A percentile compares a stretch with the other conserved stretches of the same genome.
Conservation (phyloP, 1,284 basidiomycete species). For the Mycena citricolor region DNA sequence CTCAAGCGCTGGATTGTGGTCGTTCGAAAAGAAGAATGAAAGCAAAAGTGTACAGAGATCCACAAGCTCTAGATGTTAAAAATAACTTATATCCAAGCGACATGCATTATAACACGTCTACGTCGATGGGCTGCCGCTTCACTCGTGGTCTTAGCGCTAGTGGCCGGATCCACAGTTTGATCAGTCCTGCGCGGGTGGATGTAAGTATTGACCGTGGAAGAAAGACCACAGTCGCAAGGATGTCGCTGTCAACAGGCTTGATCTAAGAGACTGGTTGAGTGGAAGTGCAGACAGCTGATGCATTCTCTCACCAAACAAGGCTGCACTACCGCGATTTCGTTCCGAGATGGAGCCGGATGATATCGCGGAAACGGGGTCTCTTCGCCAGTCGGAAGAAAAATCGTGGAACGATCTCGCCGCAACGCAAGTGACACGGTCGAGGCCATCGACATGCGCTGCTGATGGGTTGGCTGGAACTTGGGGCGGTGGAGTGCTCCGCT, state of each 20-base stretch:
- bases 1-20: conserved; percentile 37
- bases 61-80: too few relatives aligned
- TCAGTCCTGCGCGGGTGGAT: conserved; percentile 66
- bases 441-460: conserved; percentile 71
- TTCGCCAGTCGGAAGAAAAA: conserved; percentile 49
- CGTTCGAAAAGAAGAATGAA: conserved; percentile 30
- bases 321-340: conserved; percentile 88
- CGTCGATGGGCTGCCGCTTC: conserved; percentile 25
- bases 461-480: conserved; percentile 65
- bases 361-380: conserved; percentile 53
- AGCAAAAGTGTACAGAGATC: too few relatives aligned
- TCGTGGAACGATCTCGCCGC: conserved; percentile 56
- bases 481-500: conserved; percentile 75
- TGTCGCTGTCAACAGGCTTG: conserved; percentile 76
- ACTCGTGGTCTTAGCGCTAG: conserved; percentile 43
- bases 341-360: conserved; percentile 85
- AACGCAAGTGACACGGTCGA: conserved; percentile 71
- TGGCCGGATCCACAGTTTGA: conserved; percentile 85
- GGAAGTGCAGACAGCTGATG: background rate
- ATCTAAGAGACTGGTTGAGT: conserved; percentile 46
- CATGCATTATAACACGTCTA: conserved; percentile 15
- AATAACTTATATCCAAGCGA: background rate
- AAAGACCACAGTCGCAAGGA: conserved; percentile 71
- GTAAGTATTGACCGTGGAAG: conserved; percentile 77
- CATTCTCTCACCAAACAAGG: conserved; percentile 75